These are phyloP conservation scores for Colletotrichum somersetense DNA, from an alignment of 2,329 filamentous ascomycete genomes.

Conservation along the genomic window DNA sequence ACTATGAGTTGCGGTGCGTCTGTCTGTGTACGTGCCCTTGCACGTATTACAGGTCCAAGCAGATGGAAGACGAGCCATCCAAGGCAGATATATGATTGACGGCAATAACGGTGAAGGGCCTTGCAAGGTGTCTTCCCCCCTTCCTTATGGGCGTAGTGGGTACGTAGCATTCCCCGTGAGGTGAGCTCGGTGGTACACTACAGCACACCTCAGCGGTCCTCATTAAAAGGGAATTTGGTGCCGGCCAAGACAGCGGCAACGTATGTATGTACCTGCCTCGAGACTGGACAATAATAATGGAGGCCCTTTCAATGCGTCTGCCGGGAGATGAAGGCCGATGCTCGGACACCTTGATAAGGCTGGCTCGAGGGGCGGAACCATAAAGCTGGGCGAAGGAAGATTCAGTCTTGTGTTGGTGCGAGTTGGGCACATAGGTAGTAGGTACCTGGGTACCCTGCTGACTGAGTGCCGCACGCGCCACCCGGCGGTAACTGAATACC, in stretches of 20 bases:
- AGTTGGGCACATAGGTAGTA: background rate
- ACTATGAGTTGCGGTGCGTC: constrained; percentile 17
- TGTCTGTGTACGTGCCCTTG: constrained; percentile 4
- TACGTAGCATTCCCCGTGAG: constrained; percentile 13
- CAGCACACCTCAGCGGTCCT: background rate
- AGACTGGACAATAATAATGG: constrained; percentile 8
- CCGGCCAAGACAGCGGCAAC: background rate
- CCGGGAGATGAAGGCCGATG: constrained; percentile 10
- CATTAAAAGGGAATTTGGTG: background rate
- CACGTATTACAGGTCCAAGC: background rate
- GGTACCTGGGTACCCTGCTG: background rate
- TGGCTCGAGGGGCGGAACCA: constrained; percentile 4
- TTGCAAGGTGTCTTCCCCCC: background rate
- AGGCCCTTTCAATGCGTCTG: background rate
- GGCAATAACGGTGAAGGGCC: background rate
- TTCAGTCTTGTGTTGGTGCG: background rate
- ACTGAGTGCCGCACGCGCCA: background rate
- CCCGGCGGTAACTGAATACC: background rate
- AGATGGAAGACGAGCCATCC: background rate
- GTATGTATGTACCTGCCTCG: background rate
- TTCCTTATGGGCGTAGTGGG: constrained; percentile 1
- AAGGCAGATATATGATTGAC: background rate
- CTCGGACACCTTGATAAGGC: constrained; percentile 3
- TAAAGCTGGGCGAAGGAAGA: background rate
- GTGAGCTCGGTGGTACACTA: background rate